Conservation (phyloP, 441 rosid genomes). For the Biscutella laevigata region DNA sequence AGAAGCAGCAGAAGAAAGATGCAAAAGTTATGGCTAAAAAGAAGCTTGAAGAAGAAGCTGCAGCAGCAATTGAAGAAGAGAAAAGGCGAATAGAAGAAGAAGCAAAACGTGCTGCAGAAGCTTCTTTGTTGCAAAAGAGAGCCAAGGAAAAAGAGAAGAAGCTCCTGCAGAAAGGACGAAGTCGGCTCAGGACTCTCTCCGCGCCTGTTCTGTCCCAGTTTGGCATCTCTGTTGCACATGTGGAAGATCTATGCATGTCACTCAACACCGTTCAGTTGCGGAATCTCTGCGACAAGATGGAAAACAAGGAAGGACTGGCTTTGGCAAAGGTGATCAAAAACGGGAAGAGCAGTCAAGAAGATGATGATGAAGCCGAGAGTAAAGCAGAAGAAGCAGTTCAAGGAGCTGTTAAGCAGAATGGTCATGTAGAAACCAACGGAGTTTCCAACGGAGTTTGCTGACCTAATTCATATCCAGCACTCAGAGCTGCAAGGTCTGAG, state of each 20-base stretch:
- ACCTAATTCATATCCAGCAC: constrained; percentile 22
- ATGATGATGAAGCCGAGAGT: constrained; percentile 30
- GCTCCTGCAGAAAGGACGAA: constrained; percentile 71
- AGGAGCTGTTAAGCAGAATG: constrained; percentile 42
- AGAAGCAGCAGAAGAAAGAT: constrained; percentile 75
- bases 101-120: constrained; percentile 67
- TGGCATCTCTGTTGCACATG: constrained; percentile 46
- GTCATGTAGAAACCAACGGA: constrained; percentile 47
- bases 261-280: constrained; percentile 53
- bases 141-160: constrained; percentile 83
- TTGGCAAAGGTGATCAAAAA: constrained; percentile 53
- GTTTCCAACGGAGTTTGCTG: too few relatives aligned
- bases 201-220: constrained; percentile 49
- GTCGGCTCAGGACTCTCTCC: constrained; percentile 68
- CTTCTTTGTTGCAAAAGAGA: constrained; percentile 55
- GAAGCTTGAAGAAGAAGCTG: constrained; percentile 82
- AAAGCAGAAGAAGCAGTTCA: constrained; percentile 27
- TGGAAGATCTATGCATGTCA: constrained; percentile 70
- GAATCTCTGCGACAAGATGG: constrained; percentile 59
- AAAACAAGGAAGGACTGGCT: constrained; percentile 41
- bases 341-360: constrained; percentile 30
- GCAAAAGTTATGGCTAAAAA: constrained; percentile 68
- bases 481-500: constrained; percentile 12
- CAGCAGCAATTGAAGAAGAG: constrained; percentile 71
- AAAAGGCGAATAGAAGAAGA: constrained; percentile 64